Evolutionary conservation across 768 basidiomycete genomes (phyloP), one percentile per base, ranked within the genome.

Genomic region (Grammothele lineata): DNA sequence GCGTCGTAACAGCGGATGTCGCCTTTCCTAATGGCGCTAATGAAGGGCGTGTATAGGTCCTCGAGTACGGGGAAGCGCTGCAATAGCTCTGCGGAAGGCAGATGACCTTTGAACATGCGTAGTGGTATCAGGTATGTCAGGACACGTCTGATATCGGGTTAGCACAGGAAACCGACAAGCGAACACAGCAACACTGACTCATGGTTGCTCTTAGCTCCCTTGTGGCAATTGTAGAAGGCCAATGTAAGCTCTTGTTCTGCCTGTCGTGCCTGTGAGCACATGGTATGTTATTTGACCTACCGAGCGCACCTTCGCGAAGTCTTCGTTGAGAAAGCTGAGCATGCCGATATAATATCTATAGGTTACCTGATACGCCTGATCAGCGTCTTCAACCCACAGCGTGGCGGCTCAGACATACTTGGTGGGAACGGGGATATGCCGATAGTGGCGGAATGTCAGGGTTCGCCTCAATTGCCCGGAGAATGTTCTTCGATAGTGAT

Each of bases 341-440:
- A 97, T 90, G 53, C 95, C 96, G 39, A 96, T 68, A 62, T 97
- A 97, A 72, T 95, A 99, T 51, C 83, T 76, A 68, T 88, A 96
- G 19, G 94, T 94, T 41, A 96, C 92, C 87, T 92, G 69, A 6
- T 32, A n/a, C n/a, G n/a, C 30, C 9, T 32, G 30, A 32, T 32
- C 30, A 32, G 30, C 8, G 9, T 15, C 35, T 50, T 48, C 50
- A 35, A 47, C 53, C 22, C 43, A 21, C 5, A n/a, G n/a, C n/a
- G n/a, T n/a, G n/a, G n/a, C n/a, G n/a, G n/a, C n/a, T n/a, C n/a
- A n/a, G 53, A 26, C 66, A 50, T 62, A 90, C 89, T 69, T 93
- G 92, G 66, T 95, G 92, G 15, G 88, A 81, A 21, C 84, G 77
- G 17, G 93, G 93, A 59, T 85, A 98, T 12, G 72, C 65, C 1